Conservation (phyloP, 1,139 yeast genomes). For the Citeromyces hawaiiensis region DNA sequence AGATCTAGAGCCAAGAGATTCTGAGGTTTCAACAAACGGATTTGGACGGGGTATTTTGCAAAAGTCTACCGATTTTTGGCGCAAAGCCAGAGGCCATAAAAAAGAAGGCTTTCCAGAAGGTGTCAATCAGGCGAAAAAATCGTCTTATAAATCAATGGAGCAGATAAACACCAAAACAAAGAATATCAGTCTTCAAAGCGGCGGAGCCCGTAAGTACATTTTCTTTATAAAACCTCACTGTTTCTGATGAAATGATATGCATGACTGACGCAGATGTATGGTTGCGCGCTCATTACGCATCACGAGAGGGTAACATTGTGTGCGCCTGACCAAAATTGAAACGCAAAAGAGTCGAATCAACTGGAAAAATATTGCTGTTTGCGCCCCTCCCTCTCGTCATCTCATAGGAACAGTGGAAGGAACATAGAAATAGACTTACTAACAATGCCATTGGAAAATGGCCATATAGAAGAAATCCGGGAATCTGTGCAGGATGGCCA, state of each 20-base stretch:
- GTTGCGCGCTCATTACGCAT: neutral
- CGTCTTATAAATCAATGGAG: neutral
- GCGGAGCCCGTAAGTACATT: neutral
- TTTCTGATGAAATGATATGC: neutral
- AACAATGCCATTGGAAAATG: neutral
- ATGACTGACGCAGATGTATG: conserved; percentile 1
- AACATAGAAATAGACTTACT: neutral
- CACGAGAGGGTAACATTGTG: conserved; percentile 2
- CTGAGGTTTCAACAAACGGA: neutral
- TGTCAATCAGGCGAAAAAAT: neutral
- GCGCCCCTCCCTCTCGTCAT: neutral
- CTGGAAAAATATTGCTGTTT: neutral
- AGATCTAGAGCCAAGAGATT: neutral
- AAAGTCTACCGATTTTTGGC: neutral
- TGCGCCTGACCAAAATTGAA: conserved; percentile 1
- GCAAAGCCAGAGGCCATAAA: neutral
- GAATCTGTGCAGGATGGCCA: conserved; percentile 69
- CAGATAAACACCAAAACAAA: neutral
- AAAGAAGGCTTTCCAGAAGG: neutral
- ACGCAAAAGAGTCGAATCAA: neutral
- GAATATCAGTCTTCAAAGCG: neutral
- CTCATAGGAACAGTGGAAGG: neutral
- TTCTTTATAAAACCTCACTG: no score
- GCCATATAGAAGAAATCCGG: conserved; percentile 34
- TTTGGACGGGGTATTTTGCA: neutral